These are phyloP conservation scores for Claviceps pazoutovae DNA, from an alignment of 2,329 filamentous ascomycete genomes.

Conservation along the genomic window DNA sequence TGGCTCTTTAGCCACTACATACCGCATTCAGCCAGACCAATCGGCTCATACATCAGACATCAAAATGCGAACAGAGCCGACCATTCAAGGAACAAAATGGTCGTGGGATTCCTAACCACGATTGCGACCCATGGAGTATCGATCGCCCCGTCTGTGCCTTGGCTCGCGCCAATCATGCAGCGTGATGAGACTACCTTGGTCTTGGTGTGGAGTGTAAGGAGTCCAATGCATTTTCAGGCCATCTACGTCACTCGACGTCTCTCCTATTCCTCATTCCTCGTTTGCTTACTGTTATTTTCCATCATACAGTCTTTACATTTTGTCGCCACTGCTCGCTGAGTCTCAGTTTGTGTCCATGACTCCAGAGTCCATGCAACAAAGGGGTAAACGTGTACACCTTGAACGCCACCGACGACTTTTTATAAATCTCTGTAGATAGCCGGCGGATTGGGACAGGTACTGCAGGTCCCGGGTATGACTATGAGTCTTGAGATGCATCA, in stretches of 20 bases:
- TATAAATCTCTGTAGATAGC: no score
- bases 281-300: no score
- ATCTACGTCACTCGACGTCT: not conserved
- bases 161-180: not conserved
- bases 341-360: no score
- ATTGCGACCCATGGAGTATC: not conserved
- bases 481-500: no score
- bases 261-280: not conserved
- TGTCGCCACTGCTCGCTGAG: no score
- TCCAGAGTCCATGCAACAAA: no score
- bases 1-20: not conserved
- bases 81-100: not conserved
- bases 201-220: not conserved
- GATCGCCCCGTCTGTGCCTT: not conserved
- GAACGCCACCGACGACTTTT: no score
- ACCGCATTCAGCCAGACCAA: not conserved
- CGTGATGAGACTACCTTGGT: not conserved
- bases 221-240: not conserved
- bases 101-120: not conserved
- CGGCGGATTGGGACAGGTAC: no score
- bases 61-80: not conserved
- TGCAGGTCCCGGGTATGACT: no score
- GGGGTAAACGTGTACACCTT: no score
- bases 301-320: no score
- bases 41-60: not conserved